Evolutionary conservation across 2,329 filamentous ascomycete species (phyloP).

Genomic region (Ustilaginoidea virens): DNA sequence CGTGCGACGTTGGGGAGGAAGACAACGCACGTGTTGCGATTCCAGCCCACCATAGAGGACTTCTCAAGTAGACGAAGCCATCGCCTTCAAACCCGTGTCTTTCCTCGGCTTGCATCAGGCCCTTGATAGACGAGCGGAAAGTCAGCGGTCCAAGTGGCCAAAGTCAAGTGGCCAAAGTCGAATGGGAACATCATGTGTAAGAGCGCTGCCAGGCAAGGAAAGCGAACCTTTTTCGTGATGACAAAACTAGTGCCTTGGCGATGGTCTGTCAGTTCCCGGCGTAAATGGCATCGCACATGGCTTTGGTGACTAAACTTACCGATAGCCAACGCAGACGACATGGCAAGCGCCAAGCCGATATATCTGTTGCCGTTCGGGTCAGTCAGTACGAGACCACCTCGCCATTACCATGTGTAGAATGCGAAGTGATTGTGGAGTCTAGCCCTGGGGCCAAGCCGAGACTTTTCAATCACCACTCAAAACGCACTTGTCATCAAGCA

Average conservation of each 20-base stretch:
- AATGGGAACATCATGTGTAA: too few relatives aligned
- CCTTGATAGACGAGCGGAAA: constrained; percentile 36
- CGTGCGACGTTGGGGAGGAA: background rate
- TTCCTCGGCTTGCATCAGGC: constrained; percentile 79
- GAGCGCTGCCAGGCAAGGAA: background rate
- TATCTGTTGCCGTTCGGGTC: constrained; percentile 40
- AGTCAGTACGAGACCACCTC: too few relatives aligned
- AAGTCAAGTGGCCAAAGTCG: too few relatives aligned
- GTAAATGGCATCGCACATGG: background rate
- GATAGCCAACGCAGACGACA: constrained; percentile 60
- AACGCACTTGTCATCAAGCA: constrained; percentile 25
- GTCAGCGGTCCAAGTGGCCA: too few relatives aligned
- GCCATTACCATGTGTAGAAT: background rate
- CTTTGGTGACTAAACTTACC: constrained; percentile 31
- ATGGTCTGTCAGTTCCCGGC: constrained; percentile 8
- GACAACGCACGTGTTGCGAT: constrained; percentile 62
- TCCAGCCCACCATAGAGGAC: constrained; percentile 94
- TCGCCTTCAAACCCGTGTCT: constrained; percentile 93
- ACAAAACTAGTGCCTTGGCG: constrained; percentile 80
- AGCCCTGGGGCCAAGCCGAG: too few relatives aligned
- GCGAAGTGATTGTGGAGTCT: background rate
- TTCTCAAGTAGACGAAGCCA: constrained; percentile 84
- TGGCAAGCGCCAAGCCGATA: constrained; percentile 60
- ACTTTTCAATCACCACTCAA: background rate
- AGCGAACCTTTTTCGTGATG: constrained; percentile 83